phyloP scores from a whole-genome alignment of 345 rosid species.

The Psidium guajava region DNA sequence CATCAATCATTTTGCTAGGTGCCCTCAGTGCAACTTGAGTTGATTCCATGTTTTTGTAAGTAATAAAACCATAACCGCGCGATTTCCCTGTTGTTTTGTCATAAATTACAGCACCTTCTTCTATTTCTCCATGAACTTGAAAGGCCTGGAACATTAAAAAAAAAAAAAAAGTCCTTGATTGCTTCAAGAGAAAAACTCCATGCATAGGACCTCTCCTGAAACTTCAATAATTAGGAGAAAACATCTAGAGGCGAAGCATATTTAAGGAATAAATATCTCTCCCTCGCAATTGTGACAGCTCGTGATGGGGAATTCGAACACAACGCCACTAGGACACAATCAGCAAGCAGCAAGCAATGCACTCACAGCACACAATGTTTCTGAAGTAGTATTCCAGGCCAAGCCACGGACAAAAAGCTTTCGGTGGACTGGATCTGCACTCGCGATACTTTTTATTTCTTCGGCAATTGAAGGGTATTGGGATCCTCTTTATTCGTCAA shows the following conservation, averaged over 20 bases:
- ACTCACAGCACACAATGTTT: constrained; percentile 80
- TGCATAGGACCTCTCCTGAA: not conserved
- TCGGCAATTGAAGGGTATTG: constrained; percentile 71
- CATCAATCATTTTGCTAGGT: constrained; percentile 59
- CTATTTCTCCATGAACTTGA: constrained; percentile 52
- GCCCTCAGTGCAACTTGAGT: constrained; percentile 46
- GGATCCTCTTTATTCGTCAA: constrained; percentile 61
- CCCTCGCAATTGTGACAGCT: not conserved
- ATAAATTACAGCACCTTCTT: constrained; percentile 65
- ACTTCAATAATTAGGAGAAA: not conserved
- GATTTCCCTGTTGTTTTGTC: constrained; percentile 66
- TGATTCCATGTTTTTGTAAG: constrained; percentile 59
- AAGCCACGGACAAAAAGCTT: constrained; percentile 86
- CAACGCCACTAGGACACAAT: constrained; percentile 28
- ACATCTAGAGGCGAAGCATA: not conserved
- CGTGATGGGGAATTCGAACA: constrained; percentile 6
- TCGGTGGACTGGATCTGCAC: constrained; percentile 63
- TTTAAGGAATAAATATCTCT: not conserved
- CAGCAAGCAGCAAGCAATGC: constrained; percentile 39
- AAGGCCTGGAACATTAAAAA: constrained; percentile 34
- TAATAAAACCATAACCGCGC: constrained; percentile 71
- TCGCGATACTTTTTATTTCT: constrained; percentile 63
- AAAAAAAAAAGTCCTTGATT: not conserved
- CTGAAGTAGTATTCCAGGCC: constrained; percentile 72
- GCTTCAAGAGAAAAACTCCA: not conserved